A percentile compares a stretch with the other conserved stretches of the same genome.
Conservation (phyloP, 805 yeast species). For the Alloascoidea africana region DNA sequence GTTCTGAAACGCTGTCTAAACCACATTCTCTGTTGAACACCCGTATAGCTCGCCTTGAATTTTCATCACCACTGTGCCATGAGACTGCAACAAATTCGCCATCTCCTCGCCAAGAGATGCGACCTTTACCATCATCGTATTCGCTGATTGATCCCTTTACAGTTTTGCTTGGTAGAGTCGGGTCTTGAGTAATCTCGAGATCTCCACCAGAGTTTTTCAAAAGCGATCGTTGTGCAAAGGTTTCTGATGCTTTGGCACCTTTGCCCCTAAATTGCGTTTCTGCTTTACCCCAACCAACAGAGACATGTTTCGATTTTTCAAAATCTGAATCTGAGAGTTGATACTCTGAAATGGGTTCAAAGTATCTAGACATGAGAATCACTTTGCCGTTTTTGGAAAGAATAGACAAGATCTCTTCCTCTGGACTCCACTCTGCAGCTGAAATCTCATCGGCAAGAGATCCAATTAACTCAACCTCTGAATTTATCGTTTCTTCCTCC, state of each 20-base stretch:
- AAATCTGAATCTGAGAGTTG: constrained; percentile 47
- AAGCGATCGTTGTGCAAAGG: constrained; percentile 31
- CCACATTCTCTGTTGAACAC: constrained; percentile 72
- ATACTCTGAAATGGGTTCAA: constrained; percentile 67
- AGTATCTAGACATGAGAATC: constrained; percentile 53
- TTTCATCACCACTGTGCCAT: constrained; percentile 15
- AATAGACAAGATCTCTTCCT: constrained; percentile 71
- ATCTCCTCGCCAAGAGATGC: constrained; percentile 91
- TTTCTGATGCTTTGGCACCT: constrained; percentile 71
- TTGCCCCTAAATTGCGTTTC: constrained; percentile 95
- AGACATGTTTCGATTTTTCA: constrained; percentile 61
- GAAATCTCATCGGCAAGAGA: constrained; percentile 61
- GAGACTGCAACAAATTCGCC: constrained; percentile 64
- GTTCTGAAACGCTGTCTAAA: constrained; percentile 74
- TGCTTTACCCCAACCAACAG: constrained; percentile 97
- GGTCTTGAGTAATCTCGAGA: constrained; percentile 47
- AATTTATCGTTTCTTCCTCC: constrained; percentile 27
- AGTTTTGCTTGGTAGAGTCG: constrained; percentile 63
- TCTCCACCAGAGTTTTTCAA: background rate
- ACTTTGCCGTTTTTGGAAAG: constrained; percentile 48
- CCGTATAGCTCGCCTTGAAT: constrained; percentile 60
- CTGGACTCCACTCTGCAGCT: constrained; percentile 79
- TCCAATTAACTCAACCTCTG: constrained; percentile 63
- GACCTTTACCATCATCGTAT: constrained; percentile 31
- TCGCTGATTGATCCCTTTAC: constrained; percentile 52